Evolutionary conservation across 371 early-diverging fungal species (phyloP).

Genomic region (Caulochytrium protostelioides): DNA sequence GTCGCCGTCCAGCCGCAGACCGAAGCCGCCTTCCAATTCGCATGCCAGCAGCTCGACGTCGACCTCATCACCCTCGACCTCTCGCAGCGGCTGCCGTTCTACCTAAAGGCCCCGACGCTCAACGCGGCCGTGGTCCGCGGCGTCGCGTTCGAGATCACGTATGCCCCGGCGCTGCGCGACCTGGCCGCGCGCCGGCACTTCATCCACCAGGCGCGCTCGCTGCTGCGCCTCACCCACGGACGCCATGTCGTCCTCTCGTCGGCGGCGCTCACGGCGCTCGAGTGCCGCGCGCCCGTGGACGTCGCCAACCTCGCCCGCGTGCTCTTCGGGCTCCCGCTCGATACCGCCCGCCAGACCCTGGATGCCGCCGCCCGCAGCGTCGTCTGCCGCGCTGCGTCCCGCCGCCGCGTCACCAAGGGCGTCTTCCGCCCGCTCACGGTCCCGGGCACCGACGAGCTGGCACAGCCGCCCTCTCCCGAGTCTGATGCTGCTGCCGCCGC

Average conservation of each 20-base stretch:
- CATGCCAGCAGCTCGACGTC: constrained; percentile 51
- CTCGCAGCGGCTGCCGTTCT: constrained; percentile 42
- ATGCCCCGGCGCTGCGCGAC: constrained; percentile 48
- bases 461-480: too few relatives aligned
- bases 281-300: constrained; percentile 62
- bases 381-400: too few relatives aligned
- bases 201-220: constrained; percentile 45
- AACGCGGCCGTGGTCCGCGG: constrained; percentile 53
- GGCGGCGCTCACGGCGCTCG: constrained; percentile 52
- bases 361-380: too few relatives aligned
- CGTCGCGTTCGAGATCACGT: constrained; percentile 68
- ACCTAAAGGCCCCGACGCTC: constrained; percentile 42
- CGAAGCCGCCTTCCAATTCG: constrained; percentile 52
- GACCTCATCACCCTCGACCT: constrained; percentile 79
- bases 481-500: too few relatives aligned
- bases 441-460: too few relatives aligned
- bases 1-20: constrained; percentile 58
- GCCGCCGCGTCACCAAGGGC: too few relatives aligned
- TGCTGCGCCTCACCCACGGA: constrained; percentile 67
- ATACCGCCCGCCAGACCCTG: too few relatives aligned
- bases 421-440: too few relatives aligned
- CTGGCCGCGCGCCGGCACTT: constrained; percentile 28
- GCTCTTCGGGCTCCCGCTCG: too few relatives aligned
- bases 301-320: constrained; percentile 64
- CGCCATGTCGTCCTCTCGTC: constrained; percentile 64